These are phyloP conservation scores for Xylaria sp. DNA, from an alignment of 2,329 filamentous ascomycete species.

Conservation along the genomic window DNA sequence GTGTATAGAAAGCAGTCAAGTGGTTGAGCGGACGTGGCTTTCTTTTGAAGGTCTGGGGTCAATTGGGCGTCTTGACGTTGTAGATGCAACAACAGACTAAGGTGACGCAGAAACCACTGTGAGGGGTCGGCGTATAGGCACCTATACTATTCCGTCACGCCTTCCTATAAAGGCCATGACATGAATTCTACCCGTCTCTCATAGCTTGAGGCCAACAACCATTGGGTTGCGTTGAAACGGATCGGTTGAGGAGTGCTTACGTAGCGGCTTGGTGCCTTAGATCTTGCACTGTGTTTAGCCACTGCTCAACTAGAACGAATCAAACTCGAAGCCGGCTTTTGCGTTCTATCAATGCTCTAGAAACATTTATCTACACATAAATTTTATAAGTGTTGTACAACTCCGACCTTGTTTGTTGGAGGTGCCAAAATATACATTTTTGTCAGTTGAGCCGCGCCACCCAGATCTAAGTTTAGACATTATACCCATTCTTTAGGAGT, in stretches of 20 bases:
- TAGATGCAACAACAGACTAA: not conserved
- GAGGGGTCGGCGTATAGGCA: conserved; percentile 6
- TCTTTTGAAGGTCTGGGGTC: not conserved
- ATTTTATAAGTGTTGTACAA: conserved; percentile 17
- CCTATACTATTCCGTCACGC: not conserved
- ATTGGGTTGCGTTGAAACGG: not conserved
- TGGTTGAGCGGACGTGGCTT: not conserved
- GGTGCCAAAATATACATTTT: conserved; percentile 12
- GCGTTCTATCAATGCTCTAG: not conserved
- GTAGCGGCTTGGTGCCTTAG: conserved; percentile 4
- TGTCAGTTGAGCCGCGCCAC: not conserved
- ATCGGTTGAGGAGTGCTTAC: conserved; percentile 14
- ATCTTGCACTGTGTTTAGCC: conserved; percentile 20
- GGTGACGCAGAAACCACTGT: not conserved
- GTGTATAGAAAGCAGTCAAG: not conserved
- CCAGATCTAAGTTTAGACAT: conserved; percentile 30
- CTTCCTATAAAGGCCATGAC: not conserved
- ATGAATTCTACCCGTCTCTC: not conserved
- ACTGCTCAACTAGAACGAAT: not conserved
- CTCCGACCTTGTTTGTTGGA: not conserved
- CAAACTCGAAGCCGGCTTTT: not conserved
- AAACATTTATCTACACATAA: conserved; percentile 10
- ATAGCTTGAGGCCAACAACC: not conserved
- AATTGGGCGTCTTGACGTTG: not conserved
- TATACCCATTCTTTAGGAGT: conserved; percentile 75